A percentile compares a stretch with the other conserved stretches of the same genome.
phyloP scores from a whole-genome alignment of 2,329 filamentous ascomycete genomes.

The Grosmannia serpens region DNA sequence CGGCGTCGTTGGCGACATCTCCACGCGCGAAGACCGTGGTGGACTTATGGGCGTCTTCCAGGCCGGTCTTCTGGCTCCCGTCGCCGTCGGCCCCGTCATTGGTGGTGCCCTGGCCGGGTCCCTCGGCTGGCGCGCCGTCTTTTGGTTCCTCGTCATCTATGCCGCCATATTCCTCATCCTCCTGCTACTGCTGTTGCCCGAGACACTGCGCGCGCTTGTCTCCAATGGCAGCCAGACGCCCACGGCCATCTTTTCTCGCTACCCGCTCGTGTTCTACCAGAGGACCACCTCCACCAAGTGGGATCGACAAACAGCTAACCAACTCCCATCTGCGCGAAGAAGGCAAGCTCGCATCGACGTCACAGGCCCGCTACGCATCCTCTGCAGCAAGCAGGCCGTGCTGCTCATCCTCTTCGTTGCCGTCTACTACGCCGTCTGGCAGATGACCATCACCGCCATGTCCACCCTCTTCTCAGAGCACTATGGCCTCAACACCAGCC shows the following conservation, averaged over 20 bases:
- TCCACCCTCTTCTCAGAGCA: conserved; percentile 38
- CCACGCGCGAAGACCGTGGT: conserved; percentile 56
- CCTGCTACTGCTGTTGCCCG: conserved; percentile 43
- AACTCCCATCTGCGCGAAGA: no score
- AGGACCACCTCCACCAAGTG: conserved; percentile 16
- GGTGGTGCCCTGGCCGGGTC: conserved; percentile 53
- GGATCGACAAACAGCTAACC: not conserved
- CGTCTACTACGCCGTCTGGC: conserved; percentile 44
- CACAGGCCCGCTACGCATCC: conserved; percentile 38
- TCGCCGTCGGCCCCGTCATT: conserved; percentile 45
- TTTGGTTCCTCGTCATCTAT: conserved; percentile 56
- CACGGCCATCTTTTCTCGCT: conserved; percentile 44
- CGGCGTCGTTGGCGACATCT: conserved; percentile 61
- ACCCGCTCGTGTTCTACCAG: conserved; percentile 31
- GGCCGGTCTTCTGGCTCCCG: conserved; percentile 43
- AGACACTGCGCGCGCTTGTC: conserved; percentile 46
- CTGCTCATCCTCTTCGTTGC: conserved; percentile 41
- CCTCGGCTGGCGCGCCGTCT: conserved; percentile 54
- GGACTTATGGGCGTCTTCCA: conserved; percentile 58
- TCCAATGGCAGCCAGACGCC: conserved; percentile 49
- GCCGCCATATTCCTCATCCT: conserved; percentile 38
- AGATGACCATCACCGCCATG: conserved; percentile 40
- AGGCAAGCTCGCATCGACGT: conserved; percentile 36
- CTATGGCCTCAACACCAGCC: conserved; percentile 37
- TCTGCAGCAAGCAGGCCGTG: conserved; percentile 45